Conservation (phyloP, 192 early-diverging fungal genomes). For the Gorgonomyces haynaldii region DNA sequence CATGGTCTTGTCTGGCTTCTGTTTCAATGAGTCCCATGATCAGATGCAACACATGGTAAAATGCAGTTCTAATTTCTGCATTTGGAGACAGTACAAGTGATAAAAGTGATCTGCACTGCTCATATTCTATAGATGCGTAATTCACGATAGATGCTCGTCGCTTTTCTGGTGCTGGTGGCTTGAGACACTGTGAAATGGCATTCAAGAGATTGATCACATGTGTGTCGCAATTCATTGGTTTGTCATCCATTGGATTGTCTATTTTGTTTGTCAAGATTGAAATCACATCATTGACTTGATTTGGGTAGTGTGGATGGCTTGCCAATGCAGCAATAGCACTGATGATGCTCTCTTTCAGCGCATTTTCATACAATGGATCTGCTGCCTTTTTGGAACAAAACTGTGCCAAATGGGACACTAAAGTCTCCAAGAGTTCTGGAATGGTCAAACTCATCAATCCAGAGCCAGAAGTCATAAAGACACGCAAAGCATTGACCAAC, state of each 20-base stretch:
- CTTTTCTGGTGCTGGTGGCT: too few relatives aligned
- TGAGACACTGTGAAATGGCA: too few relatives aligned
- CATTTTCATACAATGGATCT: background rate
- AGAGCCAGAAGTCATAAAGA: constrained; percentile 9
- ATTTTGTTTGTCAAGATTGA: constrained; percentile 17
- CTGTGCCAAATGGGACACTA: constrained; percentile 10
- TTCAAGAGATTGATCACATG: too few relatives aligned
- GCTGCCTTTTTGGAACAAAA: background rate
- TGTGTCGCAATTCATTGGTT: too few relatives aligned
- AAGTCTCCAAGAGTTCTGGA: constrained; percentile 19
- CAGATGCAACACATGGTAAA: too few relatives aligned
- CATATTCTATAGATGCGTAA: too few relatives aligned
- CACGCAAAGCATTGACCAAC: constrained; percentile 6
- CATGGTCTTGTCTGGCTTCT: too few relatives aligned
- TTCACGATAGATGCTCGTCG: too few relatives aligned
- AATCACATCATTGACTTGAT: constrained; percentile 28
- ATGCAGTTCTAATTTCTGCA: too few relatives aligned
- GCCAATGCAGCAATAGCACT: constrained; percentile 15
- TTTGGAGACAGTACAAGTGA: too few relatives aligned
- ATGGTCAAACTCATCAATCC: constrained; percentile 14
- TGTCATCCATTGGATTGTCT: background rate
- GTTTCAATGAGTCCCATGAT: too few relatives aligned
- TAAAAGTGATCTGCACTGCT: too few relatives aligned
- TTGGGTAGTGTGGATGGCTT: constrained; percentile 17
- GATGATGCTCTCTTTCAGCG: constrained; percentile 10